phyloP scores from a whole-genome alignment of 2,329 filamentous ascomycete genomes.

The Pseudogymnoascus sp. region DNA sequence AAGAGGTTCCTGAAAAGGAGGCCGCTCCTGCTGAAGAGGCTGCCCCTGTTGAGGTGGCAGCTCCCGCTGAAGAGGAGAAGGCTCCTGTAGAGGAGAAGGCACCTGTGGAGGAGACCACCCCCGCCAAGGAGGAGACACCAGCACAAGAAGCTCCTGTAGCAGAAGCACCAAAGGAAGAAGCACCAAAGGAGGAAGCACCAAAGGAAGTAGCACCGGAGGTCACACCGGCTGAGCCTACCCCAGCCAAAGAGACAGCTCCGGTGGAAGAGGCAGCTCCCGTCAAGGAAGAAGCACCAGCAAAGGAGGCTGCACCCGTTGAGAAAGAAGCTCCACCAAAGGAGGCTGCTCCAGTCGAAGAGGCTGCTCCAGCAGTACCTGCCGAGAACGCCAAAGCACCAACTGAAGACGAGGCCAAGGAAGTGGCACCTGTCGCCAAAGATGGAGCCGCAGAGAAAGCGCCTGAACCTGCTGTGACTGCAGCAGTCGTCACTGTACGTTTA shows the following conservation, averaged over 20 bases:
- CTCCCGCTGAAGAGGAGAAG: neutral
- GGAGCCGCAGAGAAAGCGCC: neutral
- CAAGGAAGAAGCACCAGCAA: neutral
- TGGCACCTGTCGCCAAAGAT: neutral
- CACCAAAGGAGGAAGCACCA: too few species aligned
- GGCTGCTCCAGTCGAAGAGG: too few species aligned
- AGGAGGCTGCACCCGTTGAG: neutral
- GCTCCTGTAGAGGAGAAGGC: neutral
- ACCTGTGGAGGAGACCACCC: neutral
- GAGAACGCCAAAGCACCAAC: neutral
- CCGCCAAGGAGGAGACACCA: neutral
- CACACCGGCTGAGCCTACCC: neutral
- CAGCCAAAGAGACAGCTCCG: neutral
- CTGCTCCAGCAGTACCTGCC: neutral
- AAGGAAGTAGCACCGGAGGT: constrained; percentile 1
- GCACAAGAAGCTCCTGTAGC: neutral
- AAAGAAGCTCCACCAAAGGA: neutral
- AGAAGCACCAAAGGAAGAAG: neutral
- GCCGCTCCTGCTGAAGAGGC: neutral
- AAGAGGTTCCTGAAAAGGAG: neutral
- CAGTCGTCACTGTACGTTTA: neutral
- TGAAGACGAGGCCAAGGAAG: neutral
- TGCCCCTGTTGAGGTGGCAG: constrained; percentile 1
- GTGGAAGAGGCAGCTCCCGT: neutral
- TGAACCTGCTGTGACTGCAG: neutral